A percentile compares a stretch with the other conserved stretches of the same genome.
phyloP scores from a whole-genome alignment of 495 filamentous ascomycete species.

The Penicillium canescens region DNA sequence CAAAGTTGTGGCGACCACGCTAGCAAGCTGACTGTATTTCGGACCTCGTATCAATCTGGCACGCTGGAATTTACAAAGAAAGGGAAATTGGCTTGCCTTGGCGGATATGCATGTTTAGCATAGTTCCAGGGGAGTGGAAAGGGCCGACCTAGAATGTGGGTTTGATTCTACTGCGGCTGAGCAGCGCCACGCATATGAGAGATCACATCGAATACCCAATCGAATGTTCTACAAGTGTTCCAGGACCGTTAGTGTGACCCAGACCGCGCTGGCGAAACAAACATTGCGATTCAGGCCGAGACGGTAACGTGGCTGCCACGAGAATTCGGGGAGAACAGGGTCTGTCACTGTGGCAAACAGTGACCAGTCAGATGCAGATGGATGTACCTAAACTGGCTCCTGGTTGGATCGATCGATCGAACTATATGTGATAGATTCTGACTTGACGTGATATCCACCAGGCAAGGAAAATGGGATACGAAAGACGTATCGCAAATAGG shows the following conservation, averaged over 20 bases:
- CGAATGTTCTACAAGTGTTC: conserved; percentile 24
- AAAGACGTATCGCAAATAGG: no score
- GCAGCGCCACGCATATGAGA: neutral
- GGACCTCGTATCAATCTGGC: neutral
- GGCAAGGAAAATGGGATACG: no score
- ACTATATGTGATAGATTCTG: neutral
- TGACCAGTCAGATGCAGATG: conserved; percentile 17
- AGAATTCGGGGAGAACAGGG: conserved; percentile 26
- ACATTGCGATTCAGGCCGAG: conserved; percentile 7
- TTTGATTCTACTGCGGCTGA: neutral
- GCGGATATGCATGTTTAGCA: neutral
- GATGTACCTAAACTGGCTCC: conserved; percentile 1
- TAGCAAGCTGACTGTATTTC: conserved; percentile 3
- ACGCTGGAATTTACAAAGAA: no score
- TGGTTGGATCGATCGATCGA: conserved; percentile 13
- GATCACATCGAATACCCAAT: neutral
- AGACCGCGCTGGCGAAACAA: conserved; percentile 6
- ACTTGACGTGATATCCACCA: no score
- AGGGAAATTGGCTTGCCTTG: neutral
- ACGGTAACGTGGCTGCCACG: conserved; percentile 47
- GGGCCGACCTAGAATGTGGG: neutral
- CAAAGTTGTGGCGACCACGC: conserved; percentile 1
- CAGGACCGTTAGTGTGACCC: conserved; percentile 12
- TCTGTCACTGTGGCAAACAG: conserved; percentile 7
- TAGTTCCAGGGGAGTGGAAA: conserved; percentile 1